Conservation (phyloP, 148 eudicot genomes). For the Camellia granthamiana region DNA sequence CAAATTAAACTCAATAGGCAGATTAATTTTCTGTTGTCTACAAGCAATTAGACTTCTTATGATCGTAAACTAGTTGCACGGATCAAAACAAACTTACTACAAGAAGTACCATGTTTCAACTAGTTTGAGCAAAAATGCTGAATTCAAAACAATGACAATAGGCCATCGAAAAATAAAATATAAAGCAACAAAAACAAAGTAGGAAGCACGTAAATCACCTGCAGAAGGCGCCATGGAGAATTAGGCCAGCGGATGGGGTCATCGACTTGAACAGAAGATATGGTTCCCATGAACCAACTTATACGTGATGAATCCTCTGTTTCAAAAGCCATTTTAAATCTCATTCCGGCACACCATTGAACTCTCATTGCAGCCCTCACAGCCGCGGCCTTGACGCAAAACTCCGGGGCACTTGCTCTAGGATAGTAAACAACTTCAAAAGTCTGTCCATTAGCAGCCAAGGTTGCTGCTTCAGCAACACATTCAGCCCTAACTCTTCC, state of each 20-base stretch:
- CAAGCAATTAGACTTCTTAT: not conserved
- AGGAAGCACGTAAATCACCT: constrained; percentile 39
- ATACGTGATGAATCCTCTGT: constrained; percentile 97
- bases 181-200: not conserved
- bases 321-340: constrained; percentile 98
- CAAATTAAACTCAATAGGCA: not conserved
- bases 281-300: constrained; percentile 99
- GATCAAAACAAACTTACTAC: not conserved
- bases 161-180: not conserved
- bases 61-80: not conserved
- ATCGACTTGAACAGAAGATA: constrained; percentile 73
- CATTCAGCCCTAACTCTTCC: constrained; percentile 48
- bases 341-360: constrained; percentile 89
- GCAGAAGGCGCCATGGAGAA: constrained; percentile 94
- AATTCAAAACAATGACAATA: not conserved
- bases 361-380: constrained; percentile 68
- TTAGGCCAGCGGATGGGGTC: constrained; percentile 84
- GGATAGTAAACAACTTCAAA: constrained; percentile 95
- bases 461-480: constrained; percentile 57
- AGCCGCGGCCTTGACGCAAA: constrained; percentile 67
- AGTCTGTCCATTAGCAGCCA: constrained; percentile 62
- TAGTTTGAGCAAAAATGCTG: not conserved
- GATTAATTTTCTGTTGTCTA: not conserved
- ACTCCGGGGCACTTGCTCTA: constrained; percentile 83
- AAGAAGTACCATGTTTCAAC: not conserved